Evolutionary conservation across 2,329 filamentous ascomycete genomes (phyloP), one percentile per base, ranked within the genome.

Genomic region (Salinomyces thailandicus): DNA sequence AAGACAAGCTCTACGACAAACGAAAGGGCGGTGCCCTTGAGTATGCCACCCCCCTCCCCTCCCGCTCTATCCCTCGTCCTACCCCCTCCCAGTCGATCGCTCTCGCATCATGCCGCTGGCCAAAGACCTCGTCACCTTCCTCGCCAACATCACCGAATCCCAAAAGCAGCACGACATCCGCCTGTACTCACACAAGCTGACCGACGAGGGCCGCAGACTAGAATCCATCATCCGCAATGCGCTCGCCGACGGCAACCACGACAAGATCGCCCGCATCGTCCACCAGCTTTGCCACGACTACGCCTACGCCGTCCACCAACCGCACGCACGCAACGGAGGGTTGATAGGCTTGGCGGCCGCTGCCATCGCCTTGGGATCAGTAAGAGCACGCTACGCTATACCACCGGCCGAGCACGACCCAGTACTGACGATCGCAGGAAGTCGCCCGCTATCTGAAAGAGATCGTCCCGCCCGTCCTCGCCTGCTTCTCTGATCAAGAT

Each of bases 1-100:
- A 93, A 60, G 91, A 98, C 67, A 98, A 95, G 75, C 80, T 96
- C 58, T 98, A 98, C 62, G 91, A 98, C 60, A 94, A 93, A 70
- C 78, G 93, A 59, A 98, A 98, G 64, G 80, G 86, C 55, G 91
- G 91, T 47, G 91, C 93, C 52, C 75, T 98, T 39, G 91, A 98
- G 86, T 94, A 78, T 55, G 81, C 68, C 27, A n/a, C n/a, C n/a
- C n/a, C n/a, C 35, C 18, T 7, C 14, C 14, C 28, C 8, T 7
- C 14, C n/a, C n/a, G n/a, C n/a, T n/a, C n/a, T n/a, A n/a, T n/a
- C n/a, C n/a, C n/a, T n/a, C n/a, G n/a, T n/a, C n/a, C n/a, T n/a
- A n/a, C n/a, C n/a, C n/a, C n/a, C n/a, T n/a, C n/a, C n/a, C n/a
- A n/a, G n/a, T n/a, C n/a, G n/a, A n/a, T n/a, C n/a, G 20, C 7